Conservation (phyloP, 306 rosid species). For the Luffa acutangula region DNA sequence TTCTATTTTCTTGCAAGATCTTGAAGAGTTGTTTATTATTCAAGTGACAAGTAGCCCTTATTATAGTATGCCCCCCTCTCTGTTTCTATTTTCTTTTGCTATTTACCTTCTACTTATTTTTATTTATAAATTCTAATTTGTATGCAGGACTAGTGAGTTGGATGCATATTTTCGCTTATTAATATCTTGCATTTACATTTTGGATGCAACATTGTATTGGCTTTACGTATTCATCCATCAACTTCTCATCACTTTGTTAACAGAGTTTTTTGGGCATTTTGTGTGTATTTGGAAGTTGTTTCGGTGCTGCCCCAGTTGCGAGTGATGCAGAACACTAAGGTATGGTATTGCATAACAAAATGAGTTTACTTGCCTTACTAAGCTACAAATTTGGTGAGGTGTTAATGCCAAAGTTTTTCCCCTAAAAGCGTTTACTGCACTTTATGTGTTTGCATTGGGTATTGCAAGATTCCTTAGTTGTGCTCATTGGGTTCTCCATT, state of each 20-base stretch:
- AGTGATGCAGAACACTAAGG: conserved; percentile 96
- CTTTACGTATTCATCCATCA: conserved; percentile 79
- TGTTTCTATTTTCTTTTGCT: no score
- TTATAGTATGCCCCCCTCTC: no score
- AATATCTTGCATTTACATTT: conserved; percentile 16
- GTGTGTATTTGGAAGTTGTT: conserved; percentile 88
- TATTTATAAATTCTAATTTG: not conserved
- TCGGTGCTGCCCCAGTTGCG: conserved; percentile 87
- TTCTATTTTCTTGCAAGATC: no score
- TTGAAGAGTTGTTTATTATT: no score
- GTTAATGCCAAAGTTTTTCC: not conserved
- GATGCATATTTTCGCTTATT: not conserved
- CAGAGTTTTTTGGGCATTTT: conserved; percentile 89
- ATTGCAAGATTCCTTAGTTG: conserved; percentile 92
- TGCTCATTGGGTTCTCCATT: conserved; percentile 99
- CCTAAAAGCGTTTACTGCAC: conserved; percentile 85
- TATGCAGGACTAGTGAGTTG: not conserved
- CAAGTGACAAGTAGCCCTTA: no score
- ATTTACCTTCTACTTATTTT: no score
- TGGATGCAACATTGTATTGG: conserved; percentile 65
- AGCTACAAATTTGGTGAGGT: not conserved
- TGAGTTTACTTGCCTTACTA: not conserved
- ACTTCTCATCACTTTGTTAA: conserved; percentile 76
- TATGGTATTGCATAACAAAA: conserved; percentile 8
- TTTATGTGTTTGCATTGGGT: conserved; percentile 85